Base-by-base conservation (phyloP, 257 asterid genomes). In the Handroanthus guayacan region DNA sequence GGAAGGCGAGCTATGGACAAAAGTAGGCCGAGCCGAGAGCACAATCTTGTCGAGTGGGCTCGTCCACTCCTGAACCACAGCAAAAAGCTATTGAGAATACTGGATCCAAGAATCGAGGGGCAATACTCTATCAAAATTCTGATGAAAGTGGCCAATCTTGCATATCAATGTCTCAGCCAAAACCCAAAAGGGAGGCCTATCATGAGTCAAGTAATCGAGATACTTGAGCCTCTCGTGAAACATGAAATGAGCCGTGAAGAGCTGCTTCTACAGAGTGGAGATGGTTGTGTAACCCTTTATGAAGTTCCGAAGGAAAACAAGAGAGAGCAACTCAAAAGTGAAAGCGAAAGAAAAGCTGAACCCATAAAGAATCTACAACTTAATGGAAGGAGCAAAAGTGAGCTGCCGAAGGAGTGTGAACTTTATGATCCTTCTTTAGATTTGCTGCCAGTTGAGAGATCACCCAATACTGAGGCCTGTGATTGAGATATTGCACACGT, bases 1-100 rank as follows among this genome's bases (percentile, higher is more conserved):
- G 98, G 99, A 8, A 84, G 97, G 67, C 87, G 92, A 74, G 96
- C 98, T 4, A 86, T 92, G 98, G 99, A 95, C 52, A 92, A 91
- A 75, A 91, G 95, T 84, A 66, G 95, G 88, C 99, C 97, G 55
- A 88, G 97, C 86, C 81, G 92, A 62, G 98, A 92, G 85, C 97
- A 89, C 79, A 95, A 89, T 78, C 98, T 95, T 6, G 98, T 95
- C 2, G 97, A 92, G 85, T 95, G 93, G 93, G 98, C 97, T 13
- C 96, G 97, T 1, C 99, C 99, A 6, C 86, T 89, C 37, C 87
- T 92, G 50, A 92, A 86, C 80, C 92, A 89, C 79, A 83, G 80
- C 84, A 92, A 82, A 82, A 92, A 89, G 88, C 90, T 95, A 2
- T 18, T 83, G 75, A 84, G 90, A 81, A 91, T 92, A 79, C 85